These are phyloP conservation scores for Myotisia sp. DNA, from an alignment of 2,329 filamentous ascomycete species.

Conservation along the genomic window DNA sequence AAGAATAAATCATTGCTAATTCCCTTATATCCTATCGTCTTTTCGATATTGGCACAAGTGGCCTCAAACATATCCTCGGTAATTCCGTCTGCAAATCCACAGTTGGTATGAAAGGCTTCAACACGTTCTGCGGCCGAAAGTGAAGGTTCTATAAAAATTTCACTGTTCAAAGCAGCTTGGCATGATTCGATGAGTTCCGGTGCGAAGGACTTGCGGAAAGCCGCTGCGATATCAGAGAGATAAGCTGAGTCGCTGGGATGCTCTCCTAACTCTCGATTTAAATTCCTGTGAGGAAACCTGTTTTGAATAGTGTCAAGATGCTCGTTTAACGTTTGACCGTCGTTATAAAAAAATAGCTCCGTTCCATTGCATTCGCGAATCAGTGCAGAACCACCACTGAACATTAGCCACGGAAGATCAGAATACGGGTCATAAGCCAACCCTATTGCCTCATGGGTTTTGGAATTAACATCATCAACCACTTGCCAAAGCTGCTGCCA, in stretches of 20 bases:
- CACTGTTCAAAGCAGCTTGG: constrained; percentile 51
- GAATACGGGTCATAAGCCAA: constrained; percentile 57
- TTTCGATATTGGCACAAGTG: constrained; percentile 54
- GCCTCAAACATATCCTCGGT: constrained; percentile 66
- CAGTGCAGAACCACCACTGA: constrained; percentile 65
- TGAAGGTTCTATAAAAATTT: constrained; percentile 60
- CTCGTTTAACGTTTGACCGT: constrained; percentile 25
- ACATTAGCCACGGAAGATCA: constrained; percentile 68
- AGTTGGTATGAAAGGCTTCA: constrained; percentile 61
- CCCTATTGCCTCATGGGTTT: constrained; percentile 66
- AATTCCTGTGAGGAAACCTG: constrained; percentile 32
- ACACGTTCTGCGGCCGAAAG: constrained; percentile 60
- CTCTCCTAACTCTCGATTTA: constrained; percentile 36
- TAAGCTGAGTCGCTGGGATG: constrained; percentile 42
- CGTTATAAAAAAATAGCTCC: constrained; percentile 62
- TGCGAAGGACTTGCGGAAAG: constrained; percentile 57
- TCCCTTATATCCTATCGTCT: constrained; percentile 40
- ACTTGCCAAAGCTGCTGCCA: constrained; percentile 86
- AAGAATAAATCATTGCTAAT: constrained; percentile 40
- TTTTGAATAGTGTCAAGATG: constrained; percentile 27
- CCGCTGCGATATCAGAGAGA: constrained; percentile 54
- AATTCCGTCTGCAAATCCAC: constrained; percentile 63
- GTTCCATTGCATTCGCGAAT: constrained; percentile 65
- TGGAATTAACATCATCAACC: constrained; percentile 70
- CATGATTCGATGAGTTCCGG: constrained; percentile 55